Evolutionary conservation across 2,329 filamentous ascomycete genomes (phyloP), one percentile per base, ranked within the genome.

Genomic region (Hymenoscyphus fraxineus): DNA sequence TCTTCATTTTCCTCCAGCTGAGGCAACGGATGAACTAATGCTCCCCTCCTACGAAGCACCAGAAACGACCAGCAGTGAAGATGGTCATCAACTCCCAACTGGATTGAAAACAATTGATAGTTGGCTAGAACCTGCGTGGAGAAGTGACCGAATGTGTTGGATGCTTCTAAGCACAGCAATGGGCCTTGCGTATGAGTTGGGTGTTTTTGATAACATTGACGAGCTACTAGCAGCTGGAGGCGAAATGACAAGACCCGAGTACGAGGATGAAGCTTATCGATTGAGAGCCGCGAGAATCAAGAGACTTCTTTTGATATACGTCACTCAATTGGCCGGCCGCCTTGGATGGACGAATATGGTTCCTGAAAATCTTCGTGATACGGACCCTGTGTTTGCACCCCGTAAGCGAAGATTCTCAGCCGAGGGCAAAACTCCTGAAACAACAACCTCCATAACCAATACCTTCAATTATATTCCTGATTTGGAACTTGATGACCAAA

Each of bases 81-180:
- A 76, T 35, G 66, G 80, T 61, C 76, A 74, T 61, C 69, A 77
- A 64, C 76, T 80, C 61, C 78, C 78, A 6, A 75, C 77, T 65
- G 85, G 86, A n/a, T 84, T 92, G 10, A 89, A 91, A 75, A 83
- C 93, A 35, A 95, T 97, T 68, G 93, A 97, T 74, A 94, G 92
- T 75, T 98, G 95, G 92, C 85, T 98, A 3, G 95, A 99, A 76
- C 95, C 95, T 2, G 94, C 92, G 9, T 97, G 94, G 92, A 85
- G 94, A 71, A 92, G 90, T 68, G 94, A 97, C 73, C 90, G 93
- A 62, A 96, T 97, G 91, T 96, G 92, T 74, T 97, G 94, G 94
- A 97, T 97, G 92, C 81, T 98, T 15, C 83, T 98, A 38, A 96
- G 92, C 73, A 96, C 93, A 44, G 93, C 92, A 15, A 91, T 94